A percentile compares a stretch with the other conserved stretches of the same genome.
Evolutionary conservation across 2,329 filamentous ascomycete genomes (phyloP).

Genomic region (Penicillium decumbens): DNA sequence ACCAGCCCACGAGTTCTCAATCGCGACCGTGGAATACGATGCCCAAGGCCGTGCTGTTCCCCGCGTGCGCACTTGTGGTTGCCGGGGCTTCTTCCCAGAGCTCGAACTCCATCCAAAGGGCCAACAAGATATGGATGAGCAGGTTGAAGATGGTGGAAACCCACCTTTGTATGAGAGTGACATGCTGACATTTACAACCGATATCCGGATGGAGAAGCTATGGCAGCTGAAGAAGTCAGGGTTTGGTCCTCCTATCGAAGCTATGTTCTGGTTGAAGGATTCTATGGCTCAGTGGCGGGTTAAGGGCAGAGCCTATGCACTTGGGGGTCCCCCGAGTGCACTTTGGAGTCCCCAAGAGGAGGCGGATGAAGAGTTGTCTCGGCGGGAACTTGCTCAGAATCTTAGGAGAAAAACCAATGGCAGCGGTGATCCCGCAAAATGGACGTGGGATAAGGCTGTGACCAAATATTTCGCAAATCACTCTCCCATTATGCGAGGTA

Average conservation of each 20-base stretch:
- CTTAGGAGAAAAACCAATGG: conserved; percentile 44
- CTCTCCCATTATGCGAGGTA: conserved; percentile 71
- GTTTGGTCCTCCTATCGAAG: conserved; percentile 62
- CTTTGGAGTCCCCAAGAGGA: conserved; percentile 63
- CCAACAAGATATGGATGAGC: conserved; percentile 59
- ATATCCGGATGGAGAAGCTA: conserved; percentile 80
- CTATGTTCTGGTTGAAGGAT: conserved; percentile 72
- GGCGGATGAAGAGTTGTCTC: conserved; percentile 33
- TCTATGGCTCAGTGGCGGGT: conserved; percentile 78
- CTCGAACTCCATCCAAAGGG: conserved; percentile 62
- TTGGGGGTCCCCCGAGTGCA: conserved; percentile 62
- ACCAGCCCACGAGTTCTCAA: conserved; percentile 24
- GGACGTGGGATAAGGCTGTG: conserved; percentile 76
- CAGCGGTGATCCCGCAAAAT: conserved; percentile 42
- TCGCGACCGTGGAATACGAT: conserved; percentile 24
- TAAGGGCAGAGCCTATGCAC: conserved; percentile 68
- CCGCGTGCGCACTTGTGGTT: conserved; percentile 64
- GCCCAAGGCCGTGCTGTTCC: conserved; percentile 22
- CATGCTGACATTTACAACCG: conserved; percentile 77
- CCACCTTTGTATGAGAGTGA: conserved; percentile 69
- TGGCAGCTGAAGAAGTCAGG: conserved; percentile 65
- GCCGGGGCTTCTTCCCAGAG: conserved; percentile 75
- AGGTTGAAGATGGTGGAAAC: conserved; percentile 48
- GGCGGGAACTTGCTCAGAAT: conserved; percentile 58
- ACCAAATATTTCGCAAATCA: conserved; percentile 88